Evolutionary conservation across 2,329 filamentous ascomycete species (phyloP).

Genomic region (Cryphonectria naterciae): DNA sequence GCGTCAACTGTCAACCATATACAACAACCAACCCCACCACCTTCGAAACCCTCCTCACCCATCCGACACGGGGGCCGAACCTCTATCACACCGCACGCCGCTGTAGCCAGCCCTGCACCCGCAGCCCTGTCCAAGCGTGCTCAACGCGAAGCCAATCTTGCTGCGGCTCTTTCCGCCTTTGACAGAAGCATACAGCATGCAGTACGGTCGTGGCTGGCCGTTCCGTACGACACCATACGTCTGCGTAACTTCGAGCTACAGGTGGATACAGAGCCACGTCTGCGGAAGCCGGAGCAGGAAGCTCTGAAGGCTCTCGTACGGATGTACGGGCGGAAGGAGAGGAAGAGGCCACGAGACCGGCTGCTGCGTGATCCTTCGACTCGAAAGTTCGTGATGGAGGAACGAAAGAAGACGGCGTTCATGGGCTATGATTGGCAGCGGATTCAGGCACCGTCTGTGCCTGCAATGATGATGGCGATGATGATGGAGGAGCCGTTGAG

Average conservation of each 20-base stretch:
- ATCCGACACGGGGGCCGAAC: background rate
- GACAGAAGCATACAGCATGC: constrained; percentile 46
- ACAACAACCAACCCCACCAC: constrained; percentile 2
- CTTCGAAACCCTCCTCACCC: background rate
- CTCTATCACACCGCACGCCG: constrained; percentile 14
- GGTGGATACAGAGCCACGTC: constrained; percentile 45
- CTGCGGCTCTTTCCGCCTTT: constrained; percentile 43
- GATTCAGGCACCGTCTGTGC: constrained; percentile 36
- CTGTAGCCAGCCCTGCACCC: background rate
- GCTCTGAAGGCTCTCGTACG: constrained; percentile 55
- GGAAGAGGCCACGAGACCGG: constrained; percentile 82
- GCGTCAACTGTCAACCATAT: constrained; percentile 11
- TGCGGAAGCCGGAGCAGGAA: constrained; percentile 44
- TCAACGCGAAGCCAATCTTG: constrained; percentile 36
- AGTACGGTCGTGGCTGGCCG: constrained; percentile 50
- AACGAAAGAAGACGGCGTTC: constrained; percentile 83
- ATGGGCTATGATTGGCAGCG: constrained; percentile 85
- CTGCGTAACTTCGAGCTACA: constrained; percentile 54
- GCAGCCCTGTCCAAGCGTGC: constrained; percentile 11
- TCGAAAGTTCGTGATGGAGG: constrained; percentile 71
- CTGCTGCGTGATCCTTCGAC: constrained; percentile 74
- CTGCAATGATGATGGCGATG: background rate
- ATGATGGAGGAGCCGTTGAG: background rate
- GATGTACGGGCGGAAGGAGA: constrained; percentile 64
- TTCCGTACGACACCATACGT: constrained; percentile 53